Evolutionary conservation across 2,329 filamentous ascomycete genomes (phyloP).

Genomic region (Trichoderma afroharzianum): DNA sequence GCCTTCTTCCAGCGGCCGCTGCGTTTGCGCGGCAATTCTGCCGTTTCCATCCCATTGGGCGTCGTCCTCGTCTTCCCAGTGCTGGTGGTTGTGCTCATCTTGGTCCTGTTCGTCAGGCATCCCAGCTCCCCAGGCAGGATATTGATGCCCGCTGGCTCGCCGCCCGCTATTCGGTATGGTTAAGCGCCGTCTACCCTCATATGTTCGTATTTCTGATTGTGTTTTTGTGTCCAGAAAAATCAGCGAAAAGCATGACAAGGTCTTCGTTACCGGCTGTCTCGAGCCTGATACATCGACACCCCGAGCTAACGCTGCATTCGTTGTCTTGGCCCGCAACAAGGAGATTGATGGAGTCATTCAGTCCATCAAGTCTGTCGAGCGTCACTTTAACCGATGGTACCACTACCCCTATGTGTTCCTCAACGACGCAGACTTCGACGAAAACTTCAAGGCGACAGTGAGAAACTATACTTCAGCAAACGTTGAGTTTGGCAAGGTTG

Average conservation of each 20-base stretch:
- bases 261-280: constrained; percentile 87
- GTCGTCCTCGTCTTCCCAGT: constrained; percentile 90
- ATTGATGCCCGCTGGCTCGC: constrained; percentile 81
- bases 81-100: constrained; percentile 85
- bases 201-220: constrained; percentile 18
- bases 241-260: constrained; percentile 94
- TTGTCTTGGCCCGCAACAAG: constrained; percentile 92
- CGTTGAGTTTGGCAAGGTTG: constrained; percentile 93
- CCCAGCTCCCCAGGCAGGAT: constrained; percentile 78
- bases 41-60: constrained; percentile 86
- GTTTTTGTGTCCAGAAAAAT: constrained; percentile 66
- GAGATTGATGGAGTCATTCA: constrained; percentile 94
- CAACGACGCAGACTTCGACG: constrained; percentile 96
- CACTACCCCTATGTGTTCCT: constrained; percentile 98
- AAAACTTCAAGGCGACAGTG: constrained; percentile 84
- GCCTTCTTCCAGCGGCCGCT: constrained; percentile 84
- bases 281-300: constrained; percentile 74
- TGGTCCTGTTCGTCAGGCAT: constrained; percentile 85
- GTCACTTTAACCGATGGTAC: constrained; percentile 99
- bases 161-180: constrained; percentile 81
- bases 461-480: constrained; percentile 81
- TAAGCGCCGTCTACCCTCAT: no score
- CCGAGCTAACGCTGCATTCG: constrained; percentile 90
- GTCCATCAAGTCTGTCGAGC: constrained; percentile 95
- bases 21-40: constrained; percentile 85